A percentile compares a stretch with the other conserved stretches of the same genome.
phyloP scores from a whole-genome alignment of 139 green algal genomes.

The Tetradesmus lagerheimii region DNA sequence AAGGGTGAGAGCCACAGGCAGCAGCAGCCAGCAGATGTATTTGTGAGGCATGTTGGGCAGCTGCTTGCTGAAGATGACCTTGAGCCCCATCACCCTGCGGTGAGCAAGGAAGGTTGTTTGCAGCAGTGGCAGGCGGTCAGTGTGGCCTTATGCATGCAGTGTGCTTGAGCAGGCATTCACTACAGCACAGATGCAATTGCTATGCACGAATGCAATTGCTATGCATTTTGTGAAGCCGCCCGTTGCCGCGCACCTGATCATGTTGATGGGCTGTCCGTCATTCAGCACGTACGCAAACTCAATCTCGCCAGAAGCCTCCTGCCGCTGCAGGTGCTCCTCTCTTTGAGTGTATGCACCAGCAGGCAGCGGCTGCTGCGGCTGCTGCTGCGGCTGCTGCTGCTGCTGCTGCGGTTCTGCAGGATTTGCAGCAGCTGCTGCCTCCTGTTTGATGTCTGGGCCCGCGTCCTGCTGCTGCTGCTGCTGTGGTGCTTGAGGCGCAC shows the following conservation, averaged over 20 bases:
- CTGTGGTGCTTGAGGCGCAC: not conserved
- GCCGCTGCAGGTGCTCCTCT: constrained; percentile 69
- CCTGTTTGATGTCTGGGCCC: not conserved
- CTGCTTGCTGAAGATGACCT: constrained; percentile 96
- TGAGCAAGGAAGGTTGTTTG: too few relatives aligned
- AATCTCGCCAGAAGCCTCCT: constrained; percentile 75
- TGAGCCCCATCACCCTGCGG: constrained; percentile 91
- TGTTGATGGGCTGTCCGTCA: constrained; percentile 66
- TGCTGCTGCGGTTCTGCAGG: not conserved
- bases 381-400: constrained; percentile 29
- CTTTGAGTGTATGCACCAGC: constrained; percentile 68
- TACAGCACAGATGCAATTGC: too few relatives aligned
- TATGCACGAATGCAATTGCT: too few relatives aligned
- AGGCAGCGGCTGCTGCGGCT: not conserved
- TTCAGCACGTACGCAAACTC: constrained; percentile 79
- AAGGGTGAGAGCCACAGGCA: too few relatives aligned
- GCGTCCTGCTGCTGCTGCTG: constrained; percentile 34
- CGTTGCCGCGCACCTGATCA: constrained; percentile 54
- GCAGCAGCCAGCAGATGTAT: constrained; percentile 69
- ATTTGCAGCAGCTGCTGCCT: not conserved
- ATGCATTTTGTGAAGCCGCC: not conserved
- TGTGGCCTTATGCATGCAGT: too few relatives aligned
- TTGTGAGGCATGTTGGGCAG: constrained; percentile 97
- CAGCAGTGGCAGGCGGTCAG: too few relatives aligned
- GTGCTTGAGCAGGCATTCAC: too few relatives aligned